Conservation (phyloP, 192 early-diverging fungal genomes). For the Coemansia sp. region DNA sequence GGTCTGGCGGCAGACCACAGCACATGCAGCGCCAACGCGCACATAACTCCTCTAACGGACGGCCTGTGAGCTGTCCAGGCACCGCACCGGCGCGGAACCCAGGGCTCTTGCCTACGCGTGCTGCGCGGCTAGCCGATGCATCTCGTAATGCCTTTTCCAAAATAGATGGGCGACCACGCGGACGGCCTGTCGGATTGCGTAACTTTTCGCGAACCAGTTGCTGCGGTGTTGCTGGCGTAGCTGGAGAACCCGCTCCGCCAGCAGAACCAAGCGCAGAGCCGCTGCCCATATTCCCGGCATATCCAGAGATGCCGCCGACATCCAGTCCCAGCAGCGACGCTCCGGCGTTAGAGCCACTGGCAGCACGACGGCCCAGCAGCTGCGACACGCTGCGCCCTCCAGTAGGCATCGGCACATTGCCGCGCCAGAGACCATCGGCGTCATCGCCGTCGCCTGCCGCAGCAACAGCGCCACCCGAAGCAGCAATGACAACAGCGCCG, state of each 20-base stretch:
- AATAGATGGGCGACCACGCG: conserved; percentile 47
- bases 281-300: no score
- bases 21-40: conserved; percentile 49
- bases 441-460: conserved; percentile 1
- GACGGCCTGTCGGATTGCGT: conserved; percentile 47
- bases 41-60: conserved; percentile 43
- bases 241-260: conserved; percentile 4
- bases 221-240: conserved; percentile 13
- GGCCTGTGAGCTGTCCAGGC: conserved; percentile 25
- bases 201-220: conserved; percentile 34
- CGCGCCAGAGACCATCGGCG: background rate
- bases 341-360: conserved; percentile 3
- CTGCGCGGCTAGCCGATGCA: conserved; percentile 20
- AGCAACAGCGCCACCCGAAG: background rate
- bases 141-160: conserved; percentile 52
- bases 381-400: conserved; percentile 9
- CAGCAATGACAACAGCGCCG: background rate
- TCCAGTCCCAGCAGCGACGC: conserved; percentile 5
- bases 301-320: background rate
- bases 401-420: conserved; percentile 1
- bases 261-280: background rate
- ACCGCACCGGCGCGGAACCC: conserved; percentile 15
- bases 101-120: conserved; percentile 1
- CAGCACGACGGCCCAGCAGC: conserved; percentile 13
- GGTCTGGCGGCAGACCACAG: conserved; percentile 42